Evolutionary conservation across 345 rosid genomes (phyloP).

Genomic region (Syzygium aromaticum): DNA sequence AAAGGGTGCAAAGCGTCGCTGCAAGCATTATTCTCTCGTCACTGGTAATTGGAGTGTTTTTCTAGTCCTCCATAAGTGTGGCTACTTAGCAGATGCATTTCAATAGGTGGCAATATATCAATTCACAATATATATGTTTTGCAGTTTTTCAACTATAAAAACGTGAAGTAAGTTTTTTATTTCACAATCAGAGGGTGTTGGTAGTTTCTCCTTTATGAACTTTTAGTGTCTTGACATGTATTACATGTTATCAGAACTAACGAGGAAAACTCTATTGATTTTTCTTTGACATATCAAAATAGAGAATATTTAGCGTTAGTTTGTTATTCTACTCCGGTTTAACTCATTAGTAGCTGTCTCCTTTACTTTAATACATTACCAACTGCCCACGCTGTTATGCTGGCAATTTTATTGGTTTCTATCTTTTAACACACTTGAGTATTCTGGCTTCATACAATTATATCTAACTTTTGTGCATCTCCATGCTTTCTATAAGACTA

Average conservation of each 20-base stretch:
- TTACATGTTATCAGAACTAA: background rate
- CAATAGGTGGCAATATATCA: background rate
- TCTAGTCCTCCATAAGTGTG: background rate
- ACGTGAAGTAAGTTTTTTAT: background rate
- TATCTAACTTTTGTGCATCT: background rate
- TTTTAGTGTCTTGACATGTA: background rate
- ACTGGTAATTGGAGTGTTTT: conserved; percentile 20
- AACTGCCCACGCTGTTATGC: background rate
- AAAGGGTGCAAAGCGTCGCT: conserved; percentile 44
- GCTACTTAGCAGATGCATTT: background rate
- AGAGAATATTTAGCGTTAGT: background rate
- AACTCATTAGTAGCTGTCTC: background rate
- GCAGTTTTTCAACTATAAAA: background rate
- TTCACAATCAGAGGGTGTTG: background rate
- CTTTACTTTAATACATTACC: background rate
- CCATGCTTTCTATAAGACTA: conserved; percentile 36
- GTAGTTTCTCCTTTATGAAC: background rate
- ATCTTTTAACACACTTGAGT: background rate
- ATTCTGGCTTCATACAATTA: background rate
- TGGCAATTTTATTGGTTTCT: background rate
- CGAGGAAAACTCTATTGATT: background rate
- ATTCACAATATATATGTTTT: background rate
- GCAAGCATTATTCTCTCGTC: conserved; percentile 45
- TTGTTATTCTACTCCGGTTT: background rate
- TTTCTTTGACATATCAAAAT: background rate